Evolutionary conservation across 768 basidiomycete genomes (phyloP), one percentile per base, ranked within the genome.

Genomic region (Macrolepiota albuminosa): DNA sequence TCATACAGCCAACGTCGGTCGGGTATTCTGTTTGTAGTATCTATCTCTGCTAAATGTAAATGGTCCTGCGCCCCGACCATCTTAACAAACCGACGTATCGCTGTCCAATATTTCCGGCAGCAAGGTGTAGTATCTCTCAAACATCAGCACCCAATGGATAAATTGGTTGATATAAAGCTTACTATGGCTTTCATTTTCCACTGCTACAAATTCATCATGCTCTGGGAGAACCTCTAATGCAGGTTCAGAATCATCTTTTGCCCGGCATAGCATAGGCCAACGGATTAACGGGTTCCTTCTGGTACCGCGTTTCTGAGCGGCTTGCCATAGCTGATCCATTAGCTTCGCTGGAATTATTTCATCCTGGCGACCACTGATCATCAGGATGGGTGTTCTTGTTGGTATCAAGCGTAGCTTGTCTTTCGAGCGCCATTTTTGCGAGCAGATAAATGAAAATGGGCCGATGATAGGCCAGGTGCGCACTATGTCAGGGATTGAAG

Each of bases 381-480:
- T 85, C 10, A 95, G 76, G 4, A 94, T 83, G 0, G 91, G 91
- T 2, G 78, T 78, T 1, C 66, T 69, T 14, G 73, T 67, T 0
- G 87, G 84, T 29, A 90, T 81, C n/a, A 70, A 65, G 0, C 74
- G 73, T n/a, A 89, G 73, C 66, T 84, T 84, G 5, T 77, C 73
- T 2, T 80, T 81, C 0, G 91, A 91, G 60, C 86, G 84, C 94
- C 94, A 96, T 66, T 84, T 85, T 70, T 95, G 84, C 56, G 89
- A 83, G 65, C 87, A 86, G 11, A 93, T 78, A 68, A 86, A 88
- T 11, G 89, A 76, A 70, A 93, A 77, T 2, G 81, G 82, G 0
- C 82, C 76, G 34, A 93, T 79, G 48, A 82, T 65, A 2, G 92
- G 92, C 64, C 91, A 76, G 13, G 81, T 79, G 59, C 79, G 75